Conservation (phyloP, 169 alveolate species). For the Prorocentrum cordatum region DNA sequence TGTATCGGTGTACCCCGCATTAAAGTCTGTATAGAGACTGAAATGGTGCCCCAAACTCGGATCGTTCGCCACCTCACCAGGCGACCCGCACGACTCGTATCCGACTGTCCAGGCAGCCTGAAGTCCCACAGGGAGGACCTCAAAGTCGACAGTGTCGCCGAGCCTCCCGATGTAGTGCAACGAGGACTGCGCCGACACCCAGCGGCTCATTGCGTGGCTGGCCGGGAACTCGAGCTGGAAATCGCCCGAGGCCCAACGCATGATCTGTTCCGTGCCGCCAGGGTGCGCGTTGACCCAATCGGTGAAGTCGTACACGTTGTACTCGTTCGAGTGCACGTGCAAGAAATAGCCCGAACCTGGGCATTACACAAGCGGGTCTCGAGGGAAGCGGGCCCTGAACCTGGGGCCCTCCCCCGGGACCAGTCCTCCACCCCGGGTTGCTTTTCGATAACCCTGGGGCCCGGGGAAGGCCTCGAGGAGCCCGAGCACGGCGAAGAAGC, state of each 20-base stretch:
- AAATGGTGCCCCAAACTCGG: conserved; percentile 3
- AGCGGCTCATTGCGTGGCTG: background rate
- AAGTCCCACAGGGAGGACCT: too few relatives aligned
- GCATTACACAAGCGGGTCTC: too few relatives aligned
- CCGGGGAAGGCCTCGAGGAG: too few relatives aligned
- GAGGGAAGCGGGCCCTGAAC: too few relatives aligned
- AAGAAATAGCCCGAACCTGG: conserved; percentile 3
- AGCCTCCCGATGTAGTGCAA: background rate
- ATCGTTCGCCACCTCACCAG: conserved; percentile 28
- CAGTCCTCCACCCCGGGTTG: too few relatives aligned
- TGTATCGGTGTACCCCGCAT: too few relatives aligned
- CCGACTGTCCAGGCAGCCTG: too few relatives aligned
- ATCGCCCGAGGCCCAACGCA: conserved; percentile 17
- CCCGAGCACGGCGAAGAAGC: too few relatives aligned
- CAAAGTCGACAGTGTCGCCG: too few relatives aligned
- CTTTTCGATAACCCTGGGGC: too few relatives aligned
- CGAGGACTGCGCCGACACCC: background rate
- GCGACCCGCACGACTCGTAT: conserved; percentile 11
- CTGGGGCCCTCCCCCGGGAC: too few relatives aligned
- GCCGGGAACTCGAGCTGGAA: background rate
- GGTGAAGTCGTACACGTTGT: conserved; percentile 27
- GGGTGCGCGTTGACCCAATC: conserved; percentile 25
- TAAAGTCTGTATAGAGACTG: too few relatives aligned
- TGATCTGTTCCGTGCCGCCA: conserved; percentile 26
- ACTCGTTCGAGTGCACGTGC: conserved; percentile 37